These are phyloP conservation scores for Fonsecaea pedrosoi DNA, from an alignment of 2,329 filamentous ascomycete genomes.

Conservation along the genomic window DNA sequence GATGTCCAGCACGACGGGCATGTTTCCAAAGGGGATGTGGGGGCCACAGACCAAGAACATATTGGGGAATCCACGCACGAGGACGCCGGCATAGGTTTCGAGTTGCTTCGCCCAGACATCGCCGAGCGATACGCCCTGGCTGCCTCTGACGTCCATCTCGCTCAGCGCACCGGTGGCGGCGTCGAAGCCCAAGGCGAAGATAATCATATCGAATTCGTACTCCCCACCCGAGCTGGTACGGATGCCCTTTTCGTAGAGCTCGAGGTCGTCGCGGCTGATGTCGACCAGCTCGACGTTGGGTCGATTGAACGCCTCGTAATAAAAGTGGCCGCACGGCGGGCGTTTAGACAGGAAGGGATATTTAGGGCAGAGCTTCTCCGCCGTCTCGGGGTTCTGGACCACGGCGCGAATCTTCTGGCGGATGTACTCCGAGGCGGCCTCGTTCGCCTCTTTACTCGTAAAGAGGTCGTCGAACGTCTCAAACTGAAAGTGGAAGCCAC, in stretches of 20 bases:
- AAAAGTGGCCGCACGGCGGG: conserved; percentile 55
- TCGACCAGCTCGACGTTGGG: conserved; percentile 56
- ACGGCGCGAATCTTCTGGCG: conserved; percentile 58
- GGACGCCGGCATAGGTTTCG: conserved; percentile 50
- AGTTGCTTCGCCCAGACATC: conserved; percentile 46
- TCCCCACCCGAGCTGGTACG: conserved; percentile 45
- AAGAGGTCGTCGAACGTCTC: conserved; percentile 59
- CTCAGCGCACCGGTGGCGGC: conserved; percentile 50
- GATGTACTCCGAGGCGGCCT: conserved; percentile 63
- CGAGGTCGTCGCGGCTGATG: conserved; percentile 52
- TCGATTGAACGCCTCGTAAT: conserved; percentile 58
- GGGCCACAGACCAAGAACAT: conserved; percentile 41
- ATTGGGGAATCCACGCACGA: conserved; percentile 53
- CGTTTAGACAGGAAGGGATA: conserved; percentile 64
- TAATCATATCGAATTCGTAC: conserved; percentile 46
- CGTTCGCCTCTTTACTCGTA: conserved; percentile 55
- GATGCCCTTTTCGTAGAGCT: conserved; percentile 50
- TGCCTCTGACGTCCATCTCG: conserved; percentile 46
- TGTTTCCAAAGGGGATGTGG: conserved; percentile 6
- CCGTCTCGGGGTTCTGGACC: conserved; percentile 57
- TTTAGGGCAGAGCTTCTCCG: conserved; percentile 61
- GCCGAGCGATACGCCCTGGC: conserved; percentile 43
- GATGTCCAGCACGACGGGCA: conserved; percentile 18
- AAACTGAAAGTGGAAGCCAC: conserved; percentile 63
- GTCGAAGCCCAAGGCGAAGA: conserved; percentile 47